Evolutionary conservation across 73 alveolate species (phyloP).

Genomic region (Paramecium bursaria): DNA sequence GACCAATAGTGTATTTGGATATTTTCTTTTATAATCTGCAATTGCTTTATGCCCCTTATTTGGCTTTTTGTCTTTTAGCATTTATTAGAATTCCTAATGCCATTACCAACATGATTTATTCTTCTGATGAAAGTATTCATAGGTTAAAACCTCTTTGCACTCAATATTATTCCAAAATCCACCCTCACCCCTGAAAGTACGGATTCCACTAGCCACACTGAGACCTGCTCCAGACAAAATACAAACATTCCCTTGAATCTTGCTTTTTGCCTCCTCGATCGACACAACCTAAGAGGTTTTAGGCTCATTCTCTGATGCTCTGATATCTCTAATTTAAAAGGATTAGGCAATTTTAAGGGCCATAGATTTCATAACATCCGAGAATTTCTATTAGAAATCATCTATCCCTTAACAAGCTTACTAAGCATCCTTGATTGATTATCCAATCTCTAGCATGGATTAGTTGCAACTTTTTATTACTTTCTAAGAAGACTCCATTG

Average conservation of each 20-base stretch:
- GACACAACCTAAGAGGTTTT: neutral
- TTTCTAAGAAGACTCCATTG: neutral
- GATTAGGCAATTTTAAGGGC: constrained; percentile 7
- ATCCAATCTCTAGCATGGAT: neutral
- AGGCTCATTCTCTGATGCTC: constrained; percentile 16
- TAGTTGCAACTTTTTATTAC: neutral
- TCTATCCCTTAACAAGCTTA: constrained; percentile 7
- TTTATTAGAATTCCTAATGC: constrained; percentile 75
- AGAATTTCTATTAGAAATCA: constrained; percentile 27
- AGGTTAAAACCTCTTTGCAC: constrained; percentile 66
- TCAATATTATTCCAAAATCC: constrained; percentile 78
- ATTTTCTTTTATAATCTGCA: constrained; percentile 24
- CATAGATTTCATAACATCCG: neutral
- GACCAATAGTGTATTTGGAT: constrained; percentile 54
- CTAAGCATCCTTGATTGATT: neutral
- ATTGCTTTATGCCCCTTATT: constrained; percentile 79
- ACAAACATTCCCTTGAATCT: constrained; percentile 37
- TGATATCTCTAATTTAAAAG: neutral
- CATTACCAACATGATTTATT: constrained; percentile 80
- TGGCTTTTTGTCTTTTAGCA: constrained; percentile 65
- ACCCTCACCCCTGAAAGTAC: constrained; percentile 81
- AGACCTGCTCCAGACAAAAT: constrained; percentile 84
- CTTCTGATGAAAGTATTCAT: constrained; percentile 55
- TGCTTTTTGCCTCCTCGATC: neutral
- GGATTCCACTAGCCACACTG: constrained; percentile 85